Evolutionary conservation across 768 basidiomycete genomes (phyloP).

Genomic region (Lepiota venenata): DNA sequence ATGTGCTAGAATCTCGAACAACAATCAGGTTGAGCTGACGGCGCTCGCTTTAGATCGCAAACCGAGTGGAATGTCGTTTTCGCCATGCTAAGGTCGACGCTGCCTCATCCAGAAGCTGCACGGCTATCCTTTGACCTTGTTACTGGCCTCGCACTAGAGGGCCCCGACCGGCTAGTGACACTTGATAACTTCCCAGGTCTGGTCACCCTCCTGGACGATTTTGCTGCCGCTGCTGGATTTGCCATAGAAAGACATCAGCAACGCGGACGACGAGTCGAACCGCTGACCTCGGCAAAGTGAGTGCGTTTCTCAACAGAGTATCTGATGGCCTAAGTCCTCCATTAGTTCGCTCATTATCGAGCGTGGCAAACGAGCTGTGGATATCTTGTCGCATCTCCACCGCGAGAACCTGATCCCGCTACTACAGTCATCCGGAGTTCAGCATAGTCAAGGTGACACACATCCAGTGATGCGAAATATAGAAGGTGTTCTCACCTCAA

Average conservation of each 20-base stretch:
- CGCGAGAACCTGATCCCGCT: constrained; percentile 55
- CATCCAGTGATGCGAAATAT: not conserved
- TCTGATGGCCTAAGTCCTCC: constrained; percentile 8
- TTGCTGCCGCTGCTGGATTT: constrained; percentile 68
- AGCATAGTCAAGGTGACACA: constrained; percentile 37
- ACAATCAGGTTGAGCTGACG: not conserved
- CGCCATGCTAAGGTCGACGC: constrained; percentile 80
- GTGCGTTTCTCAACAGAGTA: constrained; percentile 11
- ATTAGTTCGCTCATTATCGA: constrained; percentile 72
- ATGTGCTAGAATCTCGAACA: constrained; percentile 1
- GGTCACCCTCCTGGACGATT: constrained; percentile 81
- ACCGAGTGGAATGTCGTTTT: constrained; percentile 97
- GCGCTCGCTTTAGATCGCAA: constrained; percentile 53
- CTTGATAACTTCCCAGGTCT: constrained; percentile 81
- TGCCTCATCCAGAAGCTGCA: constrained; percentile 84
- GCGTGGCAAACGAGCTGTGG: constrained; percentile 80
- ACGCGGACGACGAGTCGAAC: constrained; percentile 47
- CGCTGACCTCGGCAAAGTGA: constrained; percentile 50
- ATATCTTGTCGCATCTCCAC: constrained; percentile 72
- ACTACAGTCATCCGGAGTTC: constrained; percentile 43
- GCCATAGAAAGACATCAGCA: constrained; percentile 56
- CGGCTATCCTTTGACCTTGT: constrained; percentile 81
- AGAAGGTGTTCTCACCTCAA: not conserved
- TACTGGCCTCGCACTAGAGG: constrained; percentile 58
- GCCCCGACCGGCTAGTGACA: constrained; percentile 57